phyloP scores from a whole-genome alignment of 371 early-diverging fungal genomes.

The Mortierella polycephala region DNA sequence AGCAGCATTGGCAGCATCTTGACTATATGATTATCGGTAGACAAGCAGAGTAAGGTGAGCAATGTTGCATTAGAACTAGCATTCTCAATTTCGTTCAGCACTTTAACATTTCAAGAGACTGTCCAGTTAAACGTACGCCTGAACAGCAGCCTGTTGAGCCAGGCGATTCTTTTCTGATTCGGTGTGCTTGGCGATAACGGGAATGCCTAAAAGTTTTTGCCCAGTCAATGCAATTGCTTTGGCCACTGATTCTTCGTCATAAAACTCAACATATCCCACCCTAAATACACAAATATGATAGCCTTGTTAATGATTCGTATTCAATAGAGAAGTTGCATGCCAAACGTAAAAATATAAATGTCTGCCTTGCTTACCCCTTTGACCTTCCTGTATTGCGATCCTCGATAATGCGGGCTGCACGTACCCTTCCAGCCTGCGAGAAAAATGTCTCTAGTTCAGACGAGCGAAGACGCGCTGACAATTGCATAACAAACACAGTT shows the following conservation, averaged over 20 bases:
- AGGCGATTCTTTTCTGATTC: constrained; percentile 94
- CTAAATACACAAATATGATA: constrained; percentile 31
- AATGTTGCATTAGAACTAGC: too few species aligned
- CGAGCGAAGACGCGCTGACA: constrained; percentile 82
- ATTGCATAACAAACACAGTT: constrained; percentile 95
- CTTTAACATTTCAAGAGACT: not conserved
- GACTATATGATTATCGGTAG: constrained; percentile 21
- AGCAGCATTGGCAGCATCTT: constrained; percentile 54
- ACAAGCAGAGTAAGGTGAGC: too few species aligned
- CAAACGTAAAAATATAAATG: not conserved
- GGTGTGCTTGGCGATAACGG: constrained; percentile 90
- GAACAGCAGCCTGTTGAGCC: constrained; percentile 65
- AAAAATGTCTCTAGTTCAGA: constrained; percentile 93
- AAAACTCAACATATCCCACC: constrained; percentile 94
- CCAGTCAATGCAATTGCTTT: constrained; percentile 89
- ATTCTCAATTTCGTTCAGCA: too few species aligned
- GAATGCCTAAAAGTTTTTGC: constrained; percentile 92
- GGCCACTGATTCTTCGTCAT: constrained; percentile 84
- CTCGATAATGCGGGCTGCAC: constrained; percentile 89
- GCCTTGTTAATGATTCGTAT: too few species aligned
- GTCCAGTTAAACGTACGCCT: constrained; percentile 59
- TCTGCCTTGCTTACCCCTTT: constrained; percentile 80
- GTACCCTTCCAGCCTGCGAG: constrained; percentile 82
- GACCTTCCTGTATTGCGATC: constrained; percentile 91
- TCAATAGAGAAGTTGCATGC: not conserved